phyloP scores from a whole-genome alignment of 129 eudicot genomes.

The Calendula officinalis region DNA sequence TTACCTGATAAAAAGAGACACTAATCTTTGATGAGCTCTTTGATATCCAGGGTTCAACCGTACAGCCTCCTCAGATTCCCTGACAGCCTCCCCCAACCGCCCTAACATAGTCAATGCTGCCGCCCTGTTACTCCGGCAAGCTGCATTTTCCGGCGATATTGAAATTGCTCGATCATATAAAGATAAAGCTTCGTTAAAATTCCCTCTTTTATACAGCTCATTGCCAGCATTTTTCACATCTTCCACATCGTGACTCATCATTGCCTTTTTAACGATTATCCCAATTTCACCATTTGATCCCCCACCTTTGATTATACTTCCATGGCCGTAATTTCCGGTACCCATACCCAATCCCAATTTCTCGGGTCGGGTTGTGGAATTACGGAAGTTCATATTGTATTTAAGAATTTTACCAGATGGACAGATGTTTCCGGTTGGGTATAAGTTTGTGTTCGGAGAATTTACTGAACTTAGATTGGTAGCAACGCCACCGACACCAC shows the following conservation, averaged over 20 bases:
- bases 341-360: conserved; percentile 47
- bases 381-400: conserved; percentile 44
- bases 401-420: conserved; percentile 53
- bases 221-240: conserved; percentile 50
- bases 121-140: conserved; percentile 59
- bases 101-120: conserved; percentile 63
- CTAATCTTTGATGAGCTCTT: conserved; percentile 57
- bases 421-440: conserved; percentile 55
- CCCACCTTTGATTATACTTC: conserved; percentile 52
- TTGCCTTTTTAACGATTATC: conserved; percentile 24
- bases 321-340: conserved; percentile 56
- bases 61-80: conserved; percentile 63
- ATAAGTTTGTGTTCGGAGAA: conserved; percentile 36
- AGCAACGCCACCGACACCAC: conserved; percentile 12
- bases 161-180: conserved; percentile 48
- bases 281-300: conserved; percentile 34
- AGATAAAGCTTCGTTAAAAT: conserved; percentile 37
- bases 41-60: conserved; percentile 50
- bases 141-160: conserved; percentile 52
- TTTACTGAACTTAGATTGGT: conserved; percentile 39
- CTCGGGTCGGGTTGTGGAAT: conserved; percentile 34
- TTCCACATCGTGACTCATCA: conserved; percentile 45
- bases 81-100: conserved; percentile 56
- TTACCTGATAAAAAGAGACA: conserved; percentile 56
- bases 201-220: conserved; percentile 55